Conservation (phyloP, 2,329 filamentous ascomycete genomes). For the Xylariales sp. region DNA sequence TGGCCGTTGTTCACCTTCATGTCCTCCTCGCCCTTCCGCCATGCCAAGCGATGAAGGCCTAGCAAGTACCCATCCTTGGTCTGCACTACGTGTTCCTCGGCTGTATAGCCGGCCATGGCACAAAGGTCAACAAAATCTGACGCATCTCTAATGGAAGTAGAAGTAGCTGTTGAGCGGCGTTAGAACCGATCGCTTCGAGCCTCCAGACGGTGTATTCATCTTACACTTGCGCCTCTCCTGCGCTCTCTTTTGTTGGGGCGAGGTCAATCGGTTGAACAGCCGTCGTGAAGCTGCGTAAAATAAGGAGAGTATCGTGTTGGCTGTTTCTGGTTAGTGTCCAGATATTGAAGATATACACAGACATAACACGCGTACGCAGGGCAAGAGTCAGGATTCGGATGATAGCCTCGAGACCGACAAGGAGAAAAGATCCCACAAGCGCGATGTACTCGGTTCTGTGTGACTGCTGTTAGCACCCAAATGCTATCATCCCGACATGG, state of each 20-base stretch:
- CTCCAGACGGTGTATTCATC: constrained; percentile 41
- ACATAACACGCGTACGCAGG: constrained; percentile 59
- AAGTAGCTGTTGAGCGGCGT: constrained; percentile 58
- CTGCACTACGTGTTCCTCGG: constrained; percentile 94
- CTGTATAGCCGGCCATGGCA: constrained; percentile 82
- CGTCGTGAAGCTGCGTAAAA: constrained; percentile 78
- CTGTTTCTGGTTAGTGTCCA: constrained; percentile 35
- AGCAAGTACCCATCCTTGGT: constrained; percentile 92
- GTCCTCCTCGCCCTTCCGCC: constrained; percentile 77
- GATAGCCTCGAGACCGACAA: constrained; percentile 77
- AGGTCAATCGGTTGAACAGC: constrained; percentile 74
- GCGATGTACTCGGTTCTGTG: constrained; percentile 79
- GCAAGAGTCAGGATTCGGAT: constrained; percentile 84
- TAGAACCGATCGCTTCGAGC: too few species aligned
- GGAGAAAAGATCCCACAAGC: constrained; percentile 74
- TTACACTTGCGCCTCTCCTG: constrained; percentile 62
- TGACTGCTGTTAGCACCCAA: too few species aligned
- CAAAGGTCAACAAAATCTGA: constrained; percentile 95
- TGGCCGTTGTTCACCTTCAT: constrained; percentile 69
- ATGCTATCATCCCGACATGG: too few species aligned
- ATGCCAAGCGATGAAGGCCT: constrained; percentile 81
- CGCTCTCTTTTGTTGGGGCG: constrained; percentile 62
- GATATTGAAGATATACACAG: background rate
- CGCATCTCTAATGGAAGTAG: constrained; percentile 75
- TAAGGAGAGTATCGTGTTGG: constrained; percentile 73